A percentile compares a stretch with the other conserved stretches of the same genome.
phyloP scores from a whole-genome alignment of 2,329 filamentous ascomycete genomes.

The Colletotrichum somersetense region DNA sequence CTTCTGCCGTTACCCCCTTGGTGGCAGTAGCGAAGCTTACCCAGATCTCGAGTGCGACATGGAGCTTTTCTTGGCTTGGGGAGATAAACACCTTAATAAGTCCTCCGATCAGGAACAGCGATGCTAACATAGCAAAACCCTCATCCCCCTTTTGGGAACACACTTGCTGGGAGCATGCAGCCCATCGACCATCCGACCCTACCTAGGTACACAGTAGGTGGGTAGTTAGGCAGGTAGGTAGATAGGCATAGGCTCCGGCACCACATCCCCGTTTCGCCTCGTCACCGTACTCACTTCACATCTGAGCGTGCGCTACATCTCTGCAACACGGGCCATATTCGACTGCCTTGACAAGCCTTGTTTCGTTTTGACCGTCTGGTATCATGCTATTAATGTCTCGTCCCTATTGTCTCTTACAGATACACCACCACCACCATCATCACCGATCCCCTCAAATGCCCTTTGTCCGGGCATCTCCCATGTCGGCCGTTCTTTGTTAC shows the following conservation, averaged over 20 bases:
- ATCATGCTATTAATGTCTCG: constrained; percentile 40
- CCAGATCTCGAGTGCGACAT: constrained; percentile 25
- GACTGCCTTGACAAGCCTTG: constrained; percentile 20
- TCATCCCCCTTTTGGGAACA: not conserved
- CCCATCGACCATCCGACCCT: not conserved
- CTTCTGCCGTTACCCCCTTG: constrained; percentile 20
- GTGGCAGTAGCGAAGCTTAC: constrained; percentile 21
- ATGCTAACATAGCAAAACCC: not conserved
- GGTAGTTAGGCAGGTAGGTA: too few relatives aligned
- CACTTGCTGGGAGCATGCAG: not conserved
- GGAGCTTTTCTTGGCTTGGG: constrained; percentile 17
- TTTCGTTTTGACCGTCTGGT: constrained; percentile 40
- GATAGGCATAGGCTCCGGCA: not conserved
- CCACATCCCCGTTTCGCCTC: constrained; percentile 36
- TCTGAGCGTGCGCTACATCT: constrained; percentile 25
- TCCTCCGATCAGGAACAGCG: not conserved
- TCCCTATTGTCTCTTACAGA: constrained; percentile 12
- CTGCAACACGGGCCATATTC: constrained; percentile 22
- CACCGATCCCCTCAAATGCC: not conserved
- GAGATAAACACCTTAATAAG: not conserved
- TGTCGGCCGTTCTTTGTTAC: constrained; percentile 1
- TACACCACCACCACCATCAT: not conserved
- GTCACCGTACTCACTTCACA: constrained; percentile 28
- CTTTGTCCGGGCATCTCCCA: constrained; percentile 29
- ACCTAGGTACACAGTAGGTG: too few relatives aligned